Conservation (phyloP, 139 green algal species). For the Volvox africanus region DNA sequence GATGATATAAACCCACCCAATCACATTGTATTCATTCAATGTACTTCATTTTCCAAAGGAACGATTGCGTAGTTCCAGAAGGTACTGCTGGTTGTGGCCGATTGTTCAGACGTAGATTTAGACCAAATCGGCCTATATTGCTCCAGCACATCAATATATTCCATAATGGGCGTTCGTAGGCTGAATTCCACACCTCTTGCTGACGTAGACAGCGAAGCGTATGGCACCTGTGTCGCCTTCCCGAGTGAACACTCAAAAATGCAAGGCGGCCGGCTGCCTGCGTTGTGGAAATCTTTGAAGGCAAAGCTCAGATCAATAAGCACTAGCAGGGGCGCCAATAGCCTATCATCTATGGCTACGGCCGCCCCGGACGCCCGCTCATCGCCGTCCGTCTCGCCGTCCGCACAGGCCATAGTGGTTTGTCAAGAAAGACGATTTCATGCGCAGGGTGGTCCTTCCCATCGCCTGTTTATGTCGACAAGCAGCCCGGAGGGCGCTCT, state of each 20-base stretch:
- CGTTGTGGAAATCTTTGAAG: constrained; percentile 16
- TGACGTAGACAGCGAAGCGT: not conserved
- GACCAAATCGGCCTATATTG: no score
- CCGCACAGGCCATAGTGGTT: not conserved
- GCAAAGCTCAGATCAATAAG: not conserved
- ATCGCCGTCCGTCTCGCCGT: not conserved
- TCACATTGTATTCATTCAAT: no score
- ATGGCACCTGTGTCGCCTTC: not conserved
- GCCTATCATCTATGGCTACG: not conserved
- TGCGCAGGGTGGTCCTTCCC: not conserved
- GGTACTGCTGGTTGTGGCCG: no score
- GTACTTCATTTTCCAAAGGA: no score
- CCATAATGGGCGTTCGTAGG: not conserved
- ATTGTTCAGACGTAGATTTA: no score
- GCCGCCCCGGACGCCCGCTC: not conserved
- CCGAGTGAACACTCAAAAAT: not conserved
- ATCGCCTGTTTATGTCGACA: not conserved
- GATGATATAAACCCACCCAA: no score
- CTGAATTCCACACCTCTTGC: not conserved
- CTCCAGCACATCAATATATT: no score
- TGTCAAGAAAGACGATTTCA: not conserved
- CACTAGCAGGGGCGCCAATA: not conserved
- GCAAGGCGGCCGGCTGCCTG: not conserved
- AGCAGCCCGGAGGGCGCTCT: not conserved
- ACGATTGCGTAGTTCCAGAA: no score